Conservation (phyloP, 768 basidiomycete species). For the Suillus occidentalis region DNA sequence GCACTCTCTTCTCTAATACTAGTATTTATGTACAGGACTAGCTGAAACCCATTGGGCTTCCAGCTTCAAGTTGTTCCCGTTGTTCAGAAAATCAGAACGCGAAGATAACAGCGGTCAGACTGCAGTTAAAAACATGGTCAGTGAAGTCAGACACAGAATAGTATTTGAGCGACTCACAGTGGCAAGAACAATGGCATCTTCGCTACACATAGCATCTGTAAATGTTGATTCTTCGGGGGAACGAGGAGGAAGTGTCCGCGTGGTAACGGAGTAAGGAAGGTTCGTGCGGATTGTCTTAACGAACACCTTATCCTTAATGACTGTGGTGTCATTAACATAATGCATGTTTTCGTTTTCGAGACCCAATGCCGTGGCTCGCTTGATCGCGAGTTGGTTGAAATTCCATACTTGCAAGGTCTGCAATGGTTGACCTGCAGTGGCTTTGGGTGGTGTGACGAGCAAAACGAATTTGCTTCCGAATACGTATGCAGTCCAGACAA, state of each 20-base stretch:
- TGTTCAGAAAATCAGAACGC: too few relatives aligned
- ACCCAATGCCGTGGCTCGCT: constrained; percentile 12
- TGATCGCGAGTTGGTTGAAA: constrained; percentile 48
- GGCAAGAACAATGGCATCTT: too few relatives aligned
- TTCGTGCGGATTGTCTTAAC: constrained; percentile 39
- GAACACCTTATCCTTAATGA: constrained; percentile 38
- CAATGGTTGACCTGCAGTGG: neutral
- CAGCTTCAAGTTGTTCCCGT: too few relatives aligned
- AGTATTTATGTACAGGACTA: too few relatives aligned
- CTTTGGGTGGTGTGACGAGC: constrained; percentile 12
- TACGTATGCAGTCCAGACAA: constrained; percentile 58
- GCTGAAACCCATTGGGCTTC: too few relatives aligned
- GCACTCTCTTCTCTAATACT: too few relatives aligned
- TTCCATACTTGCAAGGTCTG: constrained; percentile 44
- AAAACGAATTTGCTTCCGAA: constrained; percentile 47
- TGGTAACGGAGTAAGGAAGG: constrained; percentile 47
- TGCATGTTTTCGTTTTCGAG: neutral
- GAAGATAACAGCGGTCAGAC: too few relatives aligned
- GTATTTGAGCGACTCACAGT: too few relatives aligned
- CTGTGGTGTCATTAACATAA: constrained; percentile 25
- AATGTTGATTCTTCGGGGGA: constrained; percentile 14
- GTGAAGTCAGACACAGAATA: too few relatives aligned
- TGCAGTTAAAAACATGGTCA: too few relatives aligned
- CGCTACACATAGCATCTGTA: neutral
- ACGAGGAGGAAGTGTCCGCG: constrained; percentile 17